Evolutionary conservation across 2,329 filamentous ascomycete species (phyloP).

Genomic region (Fusarium temperatum): DNA sequence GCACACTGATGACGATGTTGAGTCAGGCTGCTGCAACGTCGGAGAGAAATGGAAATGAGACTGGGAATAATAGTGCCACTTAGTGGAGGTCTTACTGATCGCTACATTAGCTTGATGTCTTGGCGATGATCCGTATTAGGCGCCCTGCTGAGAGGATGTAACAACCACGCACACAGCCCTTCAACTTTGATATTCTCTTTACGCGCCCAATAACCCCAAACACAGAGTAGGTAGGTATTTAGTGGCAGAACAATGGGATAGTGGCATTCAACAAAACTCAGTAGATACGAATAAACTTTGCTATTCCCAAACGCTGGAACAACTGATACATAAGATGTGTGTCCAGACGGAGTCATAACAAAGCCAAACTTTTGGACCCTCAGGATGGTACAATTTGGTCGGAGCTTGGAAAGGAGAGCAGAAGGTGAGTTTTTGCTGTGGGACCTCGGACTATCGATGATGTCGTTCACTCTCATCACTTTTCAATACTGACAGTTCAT

Average conservation of each 20-base stretch:
- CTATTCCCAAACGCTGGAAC: neutral
- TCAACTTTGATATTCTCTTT: neutral
- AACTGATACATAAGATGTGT: neutral
- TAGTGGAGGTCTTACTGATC: constrained; percentile 11
- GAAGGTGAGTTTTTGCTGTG: constrained; percentile 2
- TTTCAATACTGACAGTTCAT: neutral
- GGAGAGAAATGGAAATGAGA: constrained; percentile 29
- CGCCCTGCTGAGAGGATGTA: constrained; percentile 12
- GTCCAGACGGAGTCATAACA: neutral
- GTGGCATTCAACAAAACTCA: neutral
- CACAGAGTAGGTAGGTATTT: neutral
- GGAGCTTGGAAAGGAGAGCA: neutral
- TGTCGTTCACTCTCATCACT: neutral
- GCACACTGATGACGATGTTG: constrained; percentile 4
- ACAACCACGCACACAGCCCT: neutral
- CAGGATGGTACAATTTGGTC: neutral
- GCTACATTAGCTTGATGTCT: constrained; percentile 3
- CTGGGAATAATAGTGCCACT: constrained; percentile 27
- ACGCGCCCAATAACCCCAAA: neutral
- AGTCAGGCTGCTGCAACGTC: constrained; percentile 11
- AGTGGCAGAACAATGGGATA: neutral
- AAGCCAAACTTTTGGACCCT: constrained; percentile 6
- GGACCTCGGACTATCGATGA: neutral
- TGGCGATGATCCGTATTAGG: constrained; percentile 21
- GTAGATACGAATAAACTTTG: neutral